Evolutionary conservation across 75 land plant species (phyloP), one percentile per base, ranked within the genome.

Genomic region (Cryptomeria japonica): DNA sequence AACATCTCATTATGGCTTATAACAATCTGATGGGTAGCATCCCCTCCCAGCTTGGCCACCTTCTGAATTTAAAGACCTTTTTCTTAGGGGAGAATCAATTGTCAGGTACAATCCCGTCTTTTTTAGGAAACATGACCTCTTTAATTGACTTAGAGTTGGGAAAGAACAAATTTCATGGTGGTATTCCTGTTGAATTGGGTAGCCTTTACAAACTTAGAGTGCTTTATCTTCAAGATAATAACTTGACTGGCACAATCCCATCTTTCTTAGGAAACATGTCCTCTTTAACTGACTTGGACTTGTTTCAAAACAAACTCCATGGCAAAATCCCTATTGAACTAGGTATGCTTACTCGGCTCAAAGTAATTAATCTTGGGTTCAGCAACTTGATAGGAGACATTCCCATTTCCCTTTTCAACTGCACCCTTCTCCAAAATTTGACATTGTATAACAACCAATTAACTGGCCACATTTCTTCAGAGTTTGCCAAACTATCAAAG

Each of bases 241-340:
- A 36, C 58, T 36, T 88, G 3, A 47, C 83, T 0, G 91, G 91
- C 2, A 64, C 22, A 38, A 85, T 90, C 25, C 91, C 91, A 12
- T 1, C 89, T 12, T 84, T 77, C 36, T 46, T 91, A 36, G 87
- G 89, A 55, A 77, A 64, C 76, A 55, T 86, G 13, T 70, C 47
- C 92, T 38, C 25, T 18, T 61, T 92, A 32, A 18, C 73, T 5
- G 6, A 37, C 22, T n/a, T 61, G 90, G 14, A 84, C 18, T 51
- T 92, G 19, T 68, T 70, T 12, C 55, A 61, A 14, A 92, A 92
- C 51, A 42, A 46, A 8, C 85, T 92, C 73, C 19, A 78, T 7
- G 93, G 93, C 1, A 22, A 39, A 10, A 89, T 80, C 79, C 91
- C 51, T 13, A 16, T 3, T 77, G 72, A 37, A 39, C 76, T 84